A percentile compares a stretch with the other conserved stretches of the same genome.
phyloP scores from a whole-genome alignment of 257 asterid species.

The Solanum piurae region DNA sequence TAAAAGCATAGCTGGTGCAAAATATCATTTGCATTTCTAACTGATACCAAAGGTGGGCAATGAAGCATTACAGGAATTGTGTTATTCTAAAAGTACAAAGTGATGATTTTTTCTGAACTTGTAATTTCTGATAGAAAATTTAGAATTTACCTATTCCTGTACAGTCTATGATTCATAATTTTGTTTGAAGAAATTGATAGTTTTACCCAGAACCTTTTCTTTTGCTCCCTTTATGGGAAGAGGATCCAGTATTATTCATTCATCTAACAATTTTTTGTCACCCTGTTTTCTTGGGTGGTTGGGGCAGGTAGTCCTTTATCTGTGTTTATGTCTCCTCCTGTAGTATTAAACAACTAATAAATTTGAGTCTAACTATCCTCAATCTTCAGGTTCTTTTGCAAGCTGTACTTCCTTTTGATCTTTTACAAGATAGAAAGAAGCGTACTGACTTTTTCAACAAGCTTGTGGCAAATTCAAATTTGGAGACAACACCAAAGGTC shows the following conservation, averaged over 20 bases:
- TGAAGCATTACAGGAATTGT: neutral
- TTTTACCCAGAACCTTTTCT: neutral
- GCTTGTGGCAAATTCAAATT: constrained; percentile 39
- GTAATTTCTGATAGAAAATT: neutral
- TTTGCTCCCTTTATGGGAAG: neutral
- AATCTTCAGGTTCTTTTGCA: constrained; percentile 74
- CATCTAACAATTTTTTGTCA: neutral
- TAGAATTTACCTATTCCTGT: neutral
- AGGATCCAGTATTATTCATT: neutral
- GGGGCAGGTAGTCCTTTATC: neutral
- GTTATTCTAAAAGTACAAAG: neutral
- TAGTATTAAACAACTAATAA: neutral
- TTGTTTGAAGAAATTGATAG: neutral
- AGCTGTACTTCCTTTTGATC: constrained; percentile 95
- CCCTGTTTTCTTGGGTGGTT: neutral
- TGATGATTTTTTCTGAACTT: neutral
- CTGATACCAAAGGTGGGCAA: neutral
- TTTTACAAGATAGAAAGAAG: constrained; percentile 61
- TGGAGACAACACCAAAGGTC: constrained; percentile 48
- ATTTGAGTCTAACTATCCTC: neutral
- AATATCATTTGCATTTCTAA: neutral
- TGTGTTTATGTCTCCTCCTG: neutral
- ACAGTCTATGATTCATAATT: neutral
- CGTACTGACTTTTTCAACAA: constrained; percentile 49
- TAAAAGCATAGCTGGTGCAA: neutral